Conservation (phyloP, 805 yeast species). For the Hanseniaspora thailandica region DNA sequence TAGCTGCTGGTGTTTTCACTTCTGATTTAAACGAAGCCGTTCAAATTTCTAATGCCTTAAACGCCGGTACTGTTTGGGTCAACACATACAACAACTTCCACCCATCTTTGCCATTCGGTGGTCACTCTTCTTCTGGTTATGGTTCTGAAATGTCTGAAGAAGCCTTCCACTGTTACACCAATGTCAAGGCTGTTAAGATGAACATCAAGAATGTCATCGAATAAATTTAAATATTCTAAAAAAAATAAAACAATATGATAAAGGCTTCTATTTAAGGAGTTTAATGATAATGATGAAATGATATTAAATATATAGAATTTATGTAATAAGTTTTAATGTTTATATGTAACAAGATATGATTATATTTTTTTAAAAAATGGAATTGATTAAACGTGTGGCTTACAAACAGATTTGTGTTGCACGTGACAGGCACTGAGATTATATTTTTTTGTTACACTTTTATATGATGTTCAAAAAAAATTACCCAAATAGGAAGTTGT, state of each 20-base stretch:
- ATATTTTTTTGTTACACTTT: background rate
- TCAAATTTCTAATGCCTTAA: constrained; percentile 52
- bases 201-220: constrained; percentile 29
- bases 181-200: constrained; percentile 68
- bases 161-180: constrained; percentile 72
- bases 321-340: background rate
- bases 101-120: constrained; percentile 82
- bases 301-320: background rate
- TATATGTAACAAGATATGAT: background rate
- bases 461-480: background rate
- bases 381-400: no score
- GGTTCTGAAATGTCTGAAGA: constrained; percentile 89
- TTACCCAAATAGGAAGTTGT: background rate
- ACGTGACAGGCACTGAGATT: no score
- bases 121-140: constrained; percentile 74
- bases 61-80: constrained; percentile 75
- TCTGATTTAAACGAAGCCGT: constrained; percentile 53
- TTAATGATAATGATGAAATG: background rate
- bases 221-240: constrained; percentile 20
- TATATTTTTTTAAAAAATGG: no score
- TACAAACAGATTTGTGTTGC: no score
- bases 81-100: constrained; percentile 81
- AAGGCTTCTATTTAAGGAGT: no score
- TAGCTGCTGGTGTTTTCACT: constrained; percentile 83
- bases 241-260: background rate